A percentile compares a stretch with the other conserved stretches of the same genome.
phyloP scores from a whole-genome alignment of 306 rosid genomes.

The Quillaja saponaria region DNA sequence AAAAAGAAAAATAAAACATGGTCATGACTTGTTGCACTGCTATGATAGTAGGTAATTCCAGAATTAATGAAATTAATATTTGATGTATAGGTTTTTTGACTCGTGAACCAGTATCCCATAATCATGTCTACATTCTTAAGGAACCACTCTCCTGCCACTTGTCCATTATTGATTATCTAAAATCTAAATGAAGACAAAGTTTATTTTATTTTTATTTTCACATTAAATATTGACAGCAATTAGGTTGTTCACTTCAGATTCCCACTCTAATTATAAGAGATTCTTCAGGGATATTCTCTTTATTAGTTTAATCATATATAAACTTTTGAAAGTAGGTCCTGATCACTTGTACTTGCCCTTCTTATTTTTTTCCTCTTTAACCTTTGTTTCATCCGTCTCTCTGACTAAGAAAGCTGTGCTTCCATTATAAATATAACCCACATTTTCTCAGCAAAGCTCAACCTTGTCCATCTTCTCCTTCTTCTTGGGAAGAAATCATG shows the following conservation, averaged over 20 bases:
- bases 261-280: constrained; percentile 31
- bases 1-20: no score
- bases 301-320: neutral
- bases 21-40: no score
- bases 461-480: neutral
- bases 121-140: constrained; percentile 9
- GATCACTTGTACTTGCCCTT: constrained; percentile 23
- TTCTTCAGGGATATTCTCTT: constrained; percentile 30
- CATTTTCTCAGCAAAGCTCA: constrained; percentile 23
- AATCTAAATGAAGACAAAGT: neutral
- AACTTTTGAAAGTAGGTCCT: constrained; percentile 31
- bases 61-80: no score
- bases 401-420: neutral
- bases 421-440: constrained; percentile 35
- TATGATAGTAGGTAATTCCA: no score
- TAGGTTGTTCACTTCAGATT: constrained; percentile 40
- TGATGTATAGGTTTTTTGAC: no score
- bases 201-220: neutral
- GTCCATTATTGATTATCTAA: constrained; percentile 5
- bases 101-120: no score
- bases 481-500: constrained; percentile 25
- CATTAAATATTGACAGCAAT: neutral
- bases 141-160: constrained; percentile 5
- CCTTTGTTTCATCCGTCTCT: constrained; percentile 38
- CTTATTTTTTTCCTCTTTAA: constrained; percentile 9